These are phyloP conservation scores for Pyropia yezoensis DNA, from an alignment of 23 red algal genomes.

Conservation along the genomic window DNA sequence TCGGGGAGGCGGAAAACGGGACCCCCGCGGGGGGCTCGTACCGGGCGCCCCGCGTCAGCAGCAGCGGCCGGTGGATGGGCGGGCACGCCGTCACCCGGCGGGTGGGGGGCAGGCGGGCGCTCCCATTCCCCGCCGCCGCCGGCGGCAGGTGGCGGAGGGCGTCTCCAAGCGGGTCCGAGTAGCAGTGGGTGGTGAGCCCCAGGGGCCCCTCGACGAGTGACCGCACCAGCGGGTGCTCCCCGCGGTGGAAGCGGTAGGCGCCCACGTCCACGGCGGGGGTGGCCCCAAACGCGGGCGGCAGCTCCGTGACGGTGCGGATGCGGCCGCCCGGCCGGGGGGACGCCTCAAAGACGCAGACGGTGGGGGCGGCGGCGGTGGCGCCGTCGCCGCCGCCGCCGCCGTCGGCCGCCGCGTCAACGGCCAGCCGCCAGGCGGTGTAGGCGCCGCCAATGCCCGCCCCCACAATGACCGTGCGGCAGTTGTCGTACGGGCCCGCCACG, in stretches of 20 bases:
- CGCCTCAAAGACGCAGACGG: slow-evolving; percentile 48
- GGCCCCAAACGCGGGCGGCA: slow-evolving; percentile 9
- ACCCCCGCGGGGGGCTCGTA: too few species aligned
- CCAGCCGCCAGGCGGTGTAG: slow-evolving; percentile 32
- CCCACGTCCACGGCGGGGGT: slow-evolving; percentile 38
- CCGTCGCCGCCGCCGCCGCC: too few species aligned
- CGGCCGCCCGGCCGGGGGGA: slow-evolving; percentile 35
- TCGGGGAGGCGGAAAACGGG: too few species aligned
- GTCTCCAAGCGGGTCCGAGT: slow-evolving; percentile 1
- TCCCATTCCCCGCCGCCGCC: too few species aligned
- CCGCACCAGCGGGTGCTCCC: slow-evolving; percentile 4
- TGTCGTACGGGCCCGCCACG: background rate
- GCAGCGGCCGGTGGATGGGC: too few species aligned
- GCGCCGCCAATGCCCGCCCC: slow-evolving; percentile 38
- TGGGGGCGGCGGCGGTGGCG: background rate
- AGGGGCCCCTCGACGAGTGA: slow-evolving; percentile 3
- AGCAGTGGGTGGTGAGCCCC: background rate
- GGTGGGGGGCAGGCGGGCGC: too few species aligned
- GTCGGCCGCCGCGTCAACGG: slow-evolving; percentile 4
- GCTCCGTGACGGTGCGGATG: slow-evolving; percentile 27
- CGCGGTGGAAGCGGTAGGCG: slow-evolving; percentile 17
- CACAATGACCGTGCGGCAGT: slow-evolving; percentile 25
- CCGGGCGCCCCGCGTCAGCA: too few species aligned
- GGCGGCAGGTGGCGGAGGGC: too few species aligned
- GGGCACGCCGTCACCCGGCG: too few species aligned